Percentiles rank a stretch among this genome's conserved stretches.
Conservation (phyloP, 23 red algal species). For the Pyropia yezoensis region DNA sequence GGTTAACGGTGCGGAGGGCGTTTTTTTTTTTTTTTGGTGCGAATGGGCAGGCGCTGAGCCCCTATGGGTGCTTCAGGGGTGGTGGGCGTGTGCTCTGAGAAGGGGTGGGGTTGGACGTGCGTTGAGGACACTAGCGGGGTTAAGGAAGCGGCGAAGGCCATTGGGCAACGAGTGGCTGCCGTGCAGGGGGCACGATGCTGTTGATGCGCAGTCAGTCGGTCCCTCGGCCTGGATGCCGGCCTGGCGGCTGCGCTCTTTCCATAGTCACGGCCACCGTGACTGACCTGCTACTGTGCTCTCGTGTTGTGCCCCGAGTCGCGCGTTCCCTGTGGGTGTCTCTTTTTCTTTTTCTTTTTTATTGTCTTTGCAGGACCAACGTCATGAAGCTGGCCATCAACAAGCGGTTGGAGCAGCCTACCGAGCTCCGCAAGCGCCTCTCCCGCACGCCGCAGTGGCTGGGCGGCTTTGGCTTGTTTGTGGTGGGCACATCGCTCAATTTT, state of each 20-base stretch:
- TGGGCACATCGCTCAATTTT: slow-evolving; percentile 67
- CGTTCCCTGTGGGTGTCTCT: background rate
- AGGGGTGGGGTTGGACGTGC: no score
- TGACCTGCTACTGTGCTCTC: background rate
- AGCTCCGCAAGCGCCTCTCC: slow-evolving; percentile 56
- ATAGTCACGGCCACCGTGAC: background rate
- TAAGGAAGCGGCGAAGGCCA: no score
- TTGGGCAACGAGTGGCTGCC: no score
- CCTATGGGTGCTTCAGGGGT: no score
- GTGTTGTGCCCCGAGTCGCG: background rate
- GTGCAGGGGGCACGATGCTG: no score
- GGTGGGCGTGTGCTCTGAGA: background rate
- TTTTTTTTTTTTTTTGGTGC: background rate
- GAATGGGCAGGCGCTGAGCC: background rate
- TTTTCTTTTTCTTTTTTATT: background rate
- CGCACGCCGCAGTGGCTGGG: slow-evolving; percentile 53
- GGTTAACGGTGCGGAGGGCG: background rate
- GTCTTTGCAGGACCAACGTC: slow-evolving; percentile 51
- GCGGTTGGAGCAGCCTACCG: slow-evolving; percentile 36
- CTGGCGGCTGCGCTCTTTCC: slow-evolving; percentile 16
- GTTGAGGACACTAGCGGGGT: no score
- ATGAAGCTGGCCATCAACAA: slow-evolving; percentile 88
- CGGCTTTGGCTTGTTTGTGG: slow-evolving; percentile 71
- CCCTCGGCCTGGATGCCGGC: background rate
- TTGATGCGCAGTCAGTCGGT: background rate